A percentile compares a stretch with the other conserved stretches of the same genome.
phyloP scores from a whole-genome alignment of 2,329 filamentous ascomycete genomes.

The Colletotrichum kahawae region DNA sequence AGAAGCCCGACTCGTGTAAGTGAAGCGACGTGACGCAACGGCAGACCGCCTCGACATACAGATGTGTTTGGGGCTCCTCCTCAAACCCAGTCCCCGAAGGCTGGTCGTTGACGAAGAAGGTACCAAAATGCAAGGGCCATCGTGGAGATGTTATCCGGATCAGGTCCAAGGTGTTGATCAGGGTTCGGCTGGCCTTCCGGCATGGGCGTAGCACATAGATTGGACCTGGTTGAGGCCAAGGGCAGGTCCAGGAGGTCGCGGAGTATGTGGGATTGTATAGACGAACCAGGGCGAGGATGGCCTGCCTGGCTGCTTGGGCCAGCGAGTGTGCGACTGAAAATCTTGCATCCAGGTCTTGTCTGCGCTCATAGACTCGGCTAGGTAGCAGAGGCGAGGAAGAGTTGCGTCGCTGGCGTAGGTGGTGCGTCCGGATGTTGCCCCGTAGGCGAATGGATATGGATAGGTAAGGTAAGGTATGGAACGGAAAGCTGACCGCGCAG shows the following conservation, averaged over 20 bases:
- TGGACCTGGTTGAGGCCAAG: neutral
- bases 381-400: neutral
- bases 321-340: neutral
- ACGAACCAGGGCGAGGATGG: neutral
- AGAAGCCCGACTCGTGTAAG: neutral
- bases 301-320: neutral
- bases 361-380: neutral
- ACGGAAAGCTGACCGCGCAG: neutral
- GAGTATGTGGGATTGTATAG: neutral
- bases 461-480: neutral
- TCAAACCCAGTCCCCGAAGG: neutral
- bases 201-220: neutral
- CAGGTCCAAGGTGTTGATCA: neutral
- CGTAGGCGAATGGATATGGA: neutral
- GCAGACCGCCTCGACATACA: neutral
- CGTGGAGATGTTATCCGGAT: neutral
- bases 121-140: neutral
- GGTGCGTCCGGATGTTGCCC: neutral
- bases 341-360: neutral
- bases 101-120: neutral
- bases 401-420: neutral
- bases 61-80: neutral
- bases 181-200: conserved; percentile 13
- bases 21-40: neutral
- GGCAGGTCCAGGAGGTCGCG: neutral